Percentiles rank a stretch among this genome's conserved stretches.
phyloP scores from a whole-genome alignment of 2,329 filamentous ascomycete genomes.

The Lecanosticta acicola region DNA sequence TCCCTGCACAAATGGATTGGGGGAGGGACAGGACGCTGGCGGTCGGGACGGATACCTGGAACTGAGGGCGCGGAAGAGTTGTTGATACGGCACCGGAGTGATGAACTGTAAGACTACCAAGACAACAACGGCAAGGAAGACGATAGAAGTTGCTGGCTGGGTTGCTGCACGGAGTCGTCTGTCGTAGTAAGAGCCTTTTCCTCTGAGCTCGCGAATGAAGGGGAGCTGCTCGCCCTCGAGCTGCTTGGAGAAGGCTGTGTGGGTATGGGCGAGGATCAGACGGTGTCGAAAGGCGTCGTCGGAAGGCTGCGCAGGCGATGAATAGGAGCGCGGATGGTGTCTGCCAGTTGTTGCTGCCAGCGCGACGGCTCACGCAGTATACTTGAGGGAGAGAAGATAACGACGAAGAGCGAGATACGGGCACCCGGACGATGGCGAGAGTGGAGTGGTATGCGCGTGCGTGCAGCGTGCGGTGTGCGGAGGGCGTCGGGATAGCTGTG shows the following conservation, averaged over 20 bases:
- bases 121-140: slow-evolving; percentile 10
- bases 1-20: slow-evolving; percentile 33
- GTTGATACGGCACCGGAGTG: slow-evolving; percentile 4
- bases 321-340: slow-evolving; percentile 7
- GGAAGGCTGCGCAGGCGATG: slow-evolving; percentile 6
- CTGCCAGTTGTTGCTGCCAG: neutral
- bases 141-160: slow-evolving; percentile 13
- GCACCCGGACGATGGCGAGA: too few relatives aligned
- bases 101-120: slow-evolving; percentile 14
- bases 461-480: neutral
- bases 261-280: slow-evolving; percentile 1
- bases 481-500: neutral
- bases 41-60: slow-evolving; percentile 12
- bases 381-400: neutral
- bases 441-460: too few relatives aligned
- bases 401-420: too few relatives aligned
- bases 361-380: neutral
- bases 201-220: slow-evolving; percentile 28
- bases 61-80: slow-evolving; percentile 8
- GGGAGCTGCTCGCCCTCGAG: slow-evolving; percentile 21
- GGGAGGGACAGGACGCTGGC: slow-evolving; percentile 27
- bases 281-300: slow-evolving; percentile 7
- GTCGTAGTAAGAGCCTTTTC: slow-evolving; percentile 8
- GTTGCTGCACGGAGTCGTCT: slow-evolving; percentile 7
- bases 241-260: neutral